Evolutionary conservation across 1,139 yeast species (phyloP), one percentile per base, ranked within the genome.

Genomic region (Saccharomyces hybrid): DNA sequence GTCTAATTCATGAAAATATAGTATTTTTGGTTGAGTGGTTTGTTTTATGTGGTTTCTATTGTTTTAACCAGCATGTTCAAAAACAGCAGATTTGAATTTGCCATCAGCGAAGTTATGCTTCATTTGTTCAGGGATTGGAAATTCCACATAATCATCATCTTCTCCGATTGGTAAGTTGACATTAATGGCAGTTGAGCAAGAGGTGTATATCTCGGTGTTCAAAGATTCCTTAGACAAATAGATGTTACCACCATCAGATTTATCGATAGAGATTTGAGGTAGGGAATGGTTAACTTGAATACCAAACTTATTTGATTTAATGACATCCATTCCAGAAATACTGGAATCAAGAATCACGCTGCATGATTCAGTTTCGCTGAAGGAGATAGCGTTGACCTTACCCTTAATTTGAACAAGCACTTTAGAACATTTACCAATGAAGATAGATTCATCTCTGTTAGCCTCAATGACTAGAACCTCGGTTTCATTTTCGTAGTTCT

Each of bases 101-200:
- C 84, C 84, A 53, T 73, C 66, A 13, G 63, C 68, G 59, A 80
- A 73, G 16, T 74, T 71, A 70, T 88, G 96, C 64, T 82, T 82
- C 71, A 91, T 78, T 73, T 91, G 97, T 70, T 91, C 97, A 2
- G 97, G 97, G 42, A 86, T 81, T 5, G 96, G 83, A 57, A 83
- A 75, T 68, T 91, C 98, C 53, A 77, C 79, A 70, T 80, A 84
- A 63, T 86, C 88, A 52, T 78, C 84, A 44, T 74, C 78, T 54
- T 80, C 87, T 3, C 78, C 81, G 50, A 75, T 73, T 47, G 96
- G 96, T 47, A 89, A 78, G 65, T 89, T 88, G 61, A 91, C 77
- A 70, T 93, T 93, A 69, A 95, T 76, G 2, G 96, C 80, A 1
- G 97, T 87, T 25, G 95, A 81, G 55, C 88, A 84, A 52, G 96